These are phyloP conservation scores for Blastobotrys buckinghamii DNA, from an alignment of 1,139 yeast genomes.

Conservation along the genomic window DNA sequence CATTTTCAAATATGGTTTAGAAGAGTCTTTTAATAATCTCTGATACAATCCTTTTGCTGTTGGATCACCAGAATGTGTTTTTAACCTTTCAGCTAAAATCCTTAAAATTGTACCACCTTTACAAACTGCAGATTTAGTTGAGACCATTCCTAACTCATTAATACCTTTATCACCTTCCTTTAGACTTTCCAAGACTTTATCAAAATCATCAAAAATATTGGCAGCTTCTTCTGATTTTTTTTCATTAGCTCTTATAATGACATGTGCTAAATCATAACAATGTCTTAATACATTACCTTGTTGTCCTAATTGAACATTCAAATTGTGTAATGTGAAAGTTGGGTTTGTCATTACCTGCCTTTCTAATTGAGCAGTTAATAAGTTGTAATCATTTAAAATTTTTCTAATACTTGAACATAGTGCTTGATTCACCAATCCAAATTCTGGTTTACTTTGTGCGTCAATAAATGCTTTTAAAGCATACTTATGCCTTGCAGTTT, in stretches of 20 bases:
- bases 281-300: conserved; percentile 44
- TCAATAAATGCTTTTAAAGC: conserved; percentile 53
- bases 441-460: conserved; percentile 45
- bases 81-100: conserved; percentile 54
- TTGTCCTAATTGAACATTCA: conserved; percentile 40
- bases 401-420: conserved; percentile 55
- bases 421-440: conserved; percentile 72
- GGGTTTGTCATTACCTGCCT: conserved; percentile 44
- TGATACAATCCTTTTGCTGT: conserved; percentile 48
- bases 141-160: conserved; percentile 24
- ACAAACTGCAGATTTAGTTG: conserved; percentile 24
- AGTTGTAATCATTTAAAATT: conserved; percentile 46
- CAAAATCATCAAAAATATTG: conserved; percentile 24
- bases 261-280: conserved; percentile 49
- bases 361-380: conserved; percentile 49
- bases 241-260: conserved; percentile 38
- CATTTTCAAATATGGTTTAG: conserved; percentile 61
- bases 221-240: conserved; percentile 24
- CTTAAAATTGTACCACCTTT: conserved; percentile 38
- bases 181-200: conserved; percentile 29
- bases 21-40: conserved; percentile 50
- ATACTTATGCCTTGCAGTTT: conserved; percentile 57
- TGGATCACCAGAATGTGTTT: conserved; percentile 61
- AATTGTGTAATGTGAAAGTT: conserved; percentile 42
- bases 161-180: conserved; percentile 24